A percentile compares a stretch with the other conserved stretches of the same genome.
Conservation (phyloP, 2,329 filamentous ascomycete species). For the Acephala macrosclerotiorum region DNA sequence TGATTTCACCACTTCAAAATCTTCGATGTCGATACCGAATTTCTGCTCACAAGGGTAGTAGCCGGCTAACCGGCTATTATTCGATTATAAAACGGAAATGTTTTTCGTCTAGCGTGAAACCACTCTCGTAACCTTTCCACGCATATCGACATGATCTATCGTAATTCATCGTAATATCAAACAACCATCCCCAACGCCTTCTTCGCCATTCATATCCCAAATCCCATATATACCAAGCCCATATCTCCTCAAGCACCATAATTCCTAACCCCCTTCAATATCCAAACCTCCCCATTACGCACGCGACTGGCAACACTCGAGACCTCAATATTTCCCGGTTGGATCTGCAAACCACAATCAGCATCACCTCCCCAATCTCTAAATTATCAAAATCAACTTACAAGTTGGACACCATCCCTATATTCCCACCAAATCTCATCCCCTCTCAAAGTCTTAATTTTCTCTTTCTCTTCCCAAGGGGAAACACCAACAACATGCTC, state of each 20-base stretch:
- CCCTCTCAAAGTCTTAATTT: conserved; percentile 72
- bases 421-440: conserved; percentile 83
- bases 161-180: neutral
- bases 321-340: conserved; percentile 83
- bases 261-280: conserved; percentile 60
- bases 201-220: neutral
- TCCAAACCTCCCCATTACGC: conserved; percentile 81
- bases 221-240: conserved; percentile 9
- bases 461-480: conserved; percentile 76
- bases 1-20: neutral
- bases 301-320: conserved; percentile 77
- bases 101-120: neutral
- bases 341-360: conserved; percentile 59
- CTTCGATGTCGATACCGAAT: neutral
- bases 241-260: conserved; percentile 31
- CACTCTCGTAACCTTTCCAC: neutral
- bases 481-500: conserved; percentile 79
- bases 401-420: conserved; percentile 70
- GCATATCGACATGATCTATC: neutral
- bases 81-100: neutral
- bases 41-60: too few species aligned
- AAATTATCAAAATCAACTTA: conserved; percentile 50
- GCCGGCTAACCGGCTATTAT: too few species aligned
- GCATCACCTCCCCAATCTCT: neutral
- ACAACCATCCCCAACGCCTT: conserved; percentile 11